Percentiles rank a stretch among this genome's conserved stretches.
These are phyloP conservation scores for Nidularia sp. DNA, from an alignment of 768 basidiomycete species.

Conservation along the genomic window DNA sequence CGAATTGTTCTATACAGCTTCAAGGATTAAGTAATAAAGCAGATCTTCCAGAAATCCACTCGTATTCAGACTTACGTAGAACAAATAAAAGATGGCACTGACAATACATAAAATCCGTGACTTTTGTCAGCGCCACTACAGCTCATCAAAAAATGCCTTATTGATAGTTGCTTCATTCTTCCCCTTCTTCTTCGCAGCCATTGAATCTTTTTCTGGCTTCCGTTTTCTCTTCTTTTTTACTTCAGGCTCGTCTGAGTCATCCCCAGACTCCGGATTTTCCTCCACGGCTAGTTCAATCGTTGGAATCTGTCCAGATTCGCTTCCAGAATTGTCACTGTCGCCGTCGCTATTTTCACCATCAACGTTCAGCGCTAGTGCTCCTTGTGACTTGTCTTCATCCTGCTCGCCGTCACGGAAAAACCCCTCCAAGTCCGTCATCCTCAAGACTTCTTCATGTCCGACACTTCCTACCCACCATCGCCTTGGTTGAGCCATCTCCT, in stretches of 20 bases:
- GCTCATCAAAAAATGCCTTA: conserved; percentile 62
- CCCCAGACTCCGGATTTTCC: conserved; percentile 12
- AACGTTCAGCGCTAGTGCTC: conserved; percentile 15
- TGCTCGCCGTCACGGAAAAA: conserved; percentile 49
- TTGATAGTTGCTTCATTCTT: conserved; percentile 55
- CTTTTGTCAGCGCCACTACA: conserved; percentile 29
- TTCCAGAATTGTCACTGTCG: conserved; percentile 6
- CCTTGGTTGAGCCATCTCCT: conserved; percentile 9
- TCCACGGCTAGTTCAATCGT: conserved; percentile 7
- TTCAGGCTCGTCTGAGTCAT: conserved; percentile 21
- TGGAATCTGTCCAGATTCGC: conserved; percentile 15
- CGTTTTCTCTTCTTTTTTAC: conserved; percentile 49
- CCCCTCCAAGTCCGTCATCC: conserved; percentile 79
- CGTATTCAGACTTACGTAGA: no score
- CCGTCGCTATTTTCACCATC: conserved; percentile 18
- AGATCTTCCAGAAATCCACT: no score
- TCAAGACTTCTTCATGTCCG: conserved; percentile 84
- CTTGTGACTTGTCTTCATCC: conserved; percentile 27
- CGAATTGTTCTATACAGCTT: no score
- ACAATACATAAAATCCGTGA: not conserved
- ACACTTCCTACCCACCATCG: conserved; percentile 90
- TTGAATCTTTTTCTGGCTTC: conserved; percentile 47
- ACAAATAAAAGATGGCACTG: no score
- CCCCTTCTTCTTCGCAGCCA: conserved; percentile 51
- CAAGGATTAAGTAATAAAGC: no score